Percentiles rank a stretch among this genome's conserved stretches.
Evolutionary conservation across 495 filamentous ascomycete genomes (phyloP).

Genomic region (Tuber microsphaerosporum): DNA sequence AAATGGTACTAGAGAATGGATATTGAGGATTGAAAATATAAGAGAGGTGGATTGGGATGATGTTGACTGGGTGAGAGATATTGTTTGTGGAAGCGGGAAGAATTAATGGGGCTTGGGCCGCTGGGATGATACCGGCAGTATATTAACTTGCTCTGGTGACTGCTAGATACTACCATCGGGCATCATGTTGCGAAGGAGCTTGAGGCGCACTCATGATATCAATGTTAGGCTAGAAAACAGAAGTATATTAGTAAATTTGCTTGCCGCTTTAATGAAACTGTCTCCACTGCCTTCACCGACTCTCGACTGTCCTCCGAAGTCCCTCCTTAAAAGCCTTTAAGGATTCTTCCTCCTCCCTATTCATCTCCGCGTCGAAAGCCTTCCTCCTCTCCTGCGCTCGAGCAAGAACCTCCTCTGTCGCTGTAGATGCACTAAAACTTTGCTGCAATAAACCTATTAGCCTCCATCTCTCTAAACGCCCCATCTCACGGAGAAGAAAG

Average conservation of each 20-base stretch:
- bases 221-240: background rate
- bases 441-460: conserved; percentile 17
- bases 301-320: conserved; percentile 29
- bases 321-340: conserved; percentile 35
- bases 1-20: conserved; percentile 42
- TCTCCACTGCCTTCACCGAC: background rate
- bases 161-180: background rate
- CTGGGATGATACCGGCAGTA: background rate
- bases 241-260: background rate
- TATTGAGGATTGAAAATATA: conserved; percentile 50
- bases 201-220: background rate
- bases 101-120: background rate
- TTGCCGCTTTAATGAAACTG: background rate
- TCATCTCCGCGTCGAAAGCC: conserved; percentile 35
- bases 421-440: background rate
- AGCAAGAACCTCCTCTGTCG: conserved; percentile 7
- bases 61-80: conserved; percentile 45
- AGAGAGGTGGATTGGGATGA: conserved; percentile 52
- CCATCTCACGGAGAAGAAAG: background rate
- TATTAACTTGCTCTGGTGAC: background rate
- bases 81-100: conserved; percentile 34
- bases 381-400: conserved; percentile 26
- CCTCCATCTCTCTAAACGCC: background rate
- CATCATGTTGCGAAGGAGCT: background rate
- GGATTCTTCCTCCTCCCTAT: conserved; percentile 31